Percentiles rank a stretch among this genome's conserved stretches.
Conservation (phyloP, 1,139 yeast species). For the Pichia sp. region DNA sequence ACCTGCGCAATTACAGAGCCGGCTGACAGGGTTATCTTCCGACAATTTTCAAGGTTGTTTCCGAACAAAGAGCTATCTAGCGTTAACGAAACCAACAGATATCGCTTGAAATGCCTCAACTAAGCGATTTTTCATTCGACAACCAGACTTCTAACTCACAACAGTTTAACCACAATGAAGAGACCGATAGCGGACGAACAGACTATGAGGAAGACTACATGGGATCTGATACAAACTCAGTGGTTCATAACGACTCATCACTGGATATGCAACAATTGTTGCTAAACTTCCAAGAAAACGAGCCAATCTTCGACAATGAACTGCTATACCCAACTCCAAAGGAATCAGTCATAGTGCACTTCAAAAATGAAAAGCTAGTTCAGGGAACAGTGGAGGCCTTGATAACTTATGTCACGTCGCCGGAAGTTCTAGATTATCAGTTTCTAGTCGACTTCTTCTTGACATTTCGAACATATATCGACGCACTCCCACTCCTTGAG, state of each 20-base stretch:
- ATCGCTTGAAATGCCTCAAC: not conserved
- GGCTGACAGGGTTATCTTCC: not conserved
- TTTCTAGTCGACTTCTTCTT: conserved; percentile 80
- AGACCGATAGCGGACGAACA: not conserved
- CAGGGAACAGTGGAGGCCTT: conserved; percentile 44
- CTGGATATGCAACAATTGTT: conserved; percentile 23
- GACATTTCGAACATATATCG: conserved; percentile 69
- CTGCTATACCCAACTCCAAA: conserved; percentile 31
- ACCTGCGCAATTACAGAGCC: not conserved
- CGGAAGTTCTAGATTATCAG: conserved; percentile 72
- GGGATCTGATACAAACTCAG: not conserved
- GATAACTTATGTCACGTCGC: conserved; percentile 72
- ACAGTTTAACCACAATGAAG: not conserved
- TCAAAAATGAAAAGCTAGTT: conserved; percentile 17
- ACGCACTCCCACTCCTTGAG: conserved; percentile 53
- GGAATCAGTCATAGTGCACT: conserved; percentile 29
- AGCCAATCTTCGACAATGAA: conserved; percentile 32
- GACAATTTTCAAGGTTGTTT: not conserved
- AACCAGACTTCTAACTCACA: not conserved
- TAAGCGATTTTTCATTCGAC: not conserved
- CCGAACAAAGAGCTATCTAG: not conserved
- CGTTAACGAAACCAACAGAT: not conserved
- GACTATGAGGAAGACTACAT: not conserved
- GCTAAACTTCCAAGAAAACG: conserved; percentile 29
- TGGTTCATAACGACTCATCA: not conserved